Evolutionary conservation across 2,329 filamentous ascomycete species (phyloP), one percentile per base, ranked within the genome.

Genomic region (Cladorrhinum sp.): DNA sequence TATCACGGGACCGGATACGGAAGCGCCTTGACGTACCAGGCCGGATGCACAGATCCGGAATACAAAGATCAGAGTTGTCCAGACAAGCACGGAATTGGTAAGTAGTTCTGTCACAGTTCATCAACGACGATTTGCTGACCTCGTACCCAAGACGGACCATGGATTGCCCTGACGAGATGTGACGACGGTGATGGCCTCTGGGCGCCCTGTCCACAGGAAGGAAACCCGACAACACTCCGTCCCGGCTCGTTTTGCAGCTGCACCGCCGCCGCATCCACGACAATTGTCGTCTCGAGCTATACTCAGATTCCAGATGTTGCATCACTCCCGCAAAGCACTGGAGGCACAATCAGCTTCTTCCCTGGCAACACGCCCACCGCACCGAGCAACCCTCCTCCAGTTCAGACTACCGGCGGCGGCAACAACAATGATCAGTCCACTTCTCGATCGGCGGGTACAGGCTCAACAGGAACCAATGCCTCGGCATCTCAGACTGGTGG

Each of bases 11-110:
- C 36, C 5, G 60, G 60, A 26, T 62, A 64, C 16, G 65, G 65
- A 2, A 67, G 63, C 20, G 57, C 7, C 5, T 30, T 64, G 46
- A 77, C 75, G 2, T 77, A 77, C 39, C 66, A 74, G 16, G 70
- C 74, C 2, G 75, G 74, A 12, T 77, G 75, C 63, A 75, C 71
- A 23, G 73, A 77, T 46, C 61, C 63, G 1, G 57, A 63, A 1
- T 76, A 76, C 60, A 49, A 63, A 14, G 67, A 73, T 52, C 30
- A 48, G 2, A 72, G 63, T 55, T 77, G 75, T 60, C 75, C 75
- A 0, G 50, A 72, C 60, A 77, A 77, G 63, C 18, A 49, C 6
- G 54, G 39, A 23, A 48, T 48, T 18, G 42, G 42, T 46, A 46
- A 18, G 42, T 46, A 3, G 5, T 18, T 46, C 42, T 46, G 16